phyloP scores from a whole-genome alignment of 2,329 filamentous ascomycete species.

The Amauroascus verrucosus region DNA sequence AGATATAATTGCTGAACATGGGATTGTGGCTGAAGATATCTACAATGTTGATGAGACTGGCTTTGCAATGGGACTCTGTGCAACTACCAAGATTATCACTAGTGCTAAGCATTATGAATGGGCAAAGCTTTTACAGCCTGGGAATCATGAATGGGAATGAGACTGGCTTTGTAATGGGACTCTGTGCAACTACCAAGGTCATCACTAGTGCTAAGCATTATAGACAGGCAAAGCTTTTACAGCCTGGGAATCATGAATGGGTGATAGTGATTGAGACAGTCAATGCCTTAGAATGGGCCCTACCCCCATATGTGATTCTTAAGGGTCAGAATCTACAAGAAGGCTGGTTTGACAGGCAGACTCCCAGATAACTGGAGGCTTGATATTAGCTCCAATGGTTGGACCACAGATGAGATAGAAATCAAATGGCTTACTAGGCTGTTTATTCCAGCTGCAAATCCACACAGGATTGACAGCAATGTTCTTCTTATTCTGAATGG shows the following conservation, averaged over 20 bases:
- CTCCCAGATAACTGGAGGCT: not conserved
- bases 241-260: not conserved
- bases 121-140: too few relatives aligned
- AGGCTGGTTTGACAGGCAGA: not conserved
- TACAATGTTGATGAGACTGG: constrained; percentile 19
- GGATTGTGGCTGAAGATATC: constrained; percentile 10
- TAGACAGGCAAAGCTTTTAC: not conserved
- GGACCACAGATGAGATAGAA: constrained; percentile 4
- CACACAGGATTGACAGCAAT: not conserved
- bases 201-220: too few relatives aligned
- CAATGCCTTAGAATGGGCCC: not conserved
- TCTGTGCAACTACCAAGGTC: too few relatives aligned
- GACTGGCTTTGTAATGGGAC: too few relatives aligned
- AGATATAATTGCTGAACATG: too few relatives aligned
- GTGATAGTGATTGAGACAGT: not conserved
- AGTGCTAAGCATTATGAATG: constrained; percentile 13
- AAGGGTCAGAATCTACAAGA: not conserved
- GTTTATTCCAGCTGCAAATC: not conserved
- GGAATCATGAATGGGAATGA: too few relatives aligned
- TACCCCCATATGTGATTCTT: not conserved
- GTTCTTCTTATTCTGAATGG: not conserved
- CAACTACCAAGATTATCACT: constrained; percentile 13
- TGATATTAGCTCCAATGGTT: constrained; percentile 2
- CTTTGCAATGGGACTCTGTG: constrained; percentile 16
- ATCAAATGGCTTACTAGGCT: constrained; percentile 3